These are phyloP conservation scores for Penicillium robsamsonii DNA, from an alignment of 495 filamentous ascomycete genomes.

Conservation along the genomic window DNA sequence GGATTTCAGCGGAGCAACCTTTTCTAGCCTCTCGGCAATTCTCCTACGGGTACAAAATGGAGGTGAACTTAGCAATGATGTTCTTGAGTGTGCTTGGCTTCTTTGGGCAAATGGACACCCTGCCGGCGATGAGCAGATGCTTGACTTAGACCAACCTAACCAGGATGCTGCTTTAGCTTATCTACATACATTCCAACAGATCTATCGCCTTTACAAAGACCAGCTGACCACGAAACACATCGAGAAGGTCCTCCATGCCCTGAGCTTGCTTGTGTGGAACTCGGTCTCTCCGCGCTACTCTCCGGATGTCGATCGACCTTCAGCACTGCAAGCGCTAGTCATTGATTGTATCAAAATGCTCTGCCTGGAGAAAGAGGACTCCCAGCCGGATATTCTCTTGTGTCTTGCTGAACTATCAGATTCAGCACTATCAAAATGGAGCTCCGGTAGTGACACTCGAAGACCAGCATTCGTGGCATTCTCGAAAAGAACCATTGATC, in stretches of 20 bases:
- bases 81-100: constrained; percentile 64
- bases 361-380: constrained; percentile 63
- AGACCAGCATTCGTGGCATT: constrained; percentile 82
- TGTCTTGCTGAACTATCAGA: constrained; percentile 65
- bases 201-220: constrained; percentile 74
- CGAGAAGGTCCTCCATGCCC: constrained; percentile 47
- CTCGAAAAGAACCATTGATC: constrained; percentile 70
- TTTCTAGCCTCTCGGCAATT: constrained; percentile 63
- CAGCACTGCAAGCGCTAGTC: constrained; percentile 71
- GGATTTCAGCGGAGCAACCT: constrained; percentile 70
- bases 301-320: constrained; percentile 80
- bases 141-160: constrained; percentile 53
- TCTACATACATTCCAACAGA: constrained; percentile 68
- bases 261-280: constrained; percentile 60
- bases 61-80: constrained; percentile 52
- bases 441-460: constrained; percentile 31
- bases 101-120: constrained; percentile 69
- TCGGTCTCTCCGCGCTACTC: constrained; percentile 77
- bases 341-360: constrained; percentile 70
- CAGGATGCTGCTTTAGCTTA: constrained; percentile 79
- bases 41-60: constrained; percentile 53
- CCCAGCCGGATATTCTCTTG: constrained; percentile 64
- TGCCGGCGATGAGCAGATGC: constrained; percentile 45
- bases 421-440: constrained; percentile 57
- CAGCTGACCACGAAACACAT: constrained; percentile 60